Base-by-base conservation (phyloP, 768 basidiomycete species). In the Paxillus rubicundulus region DNA sequence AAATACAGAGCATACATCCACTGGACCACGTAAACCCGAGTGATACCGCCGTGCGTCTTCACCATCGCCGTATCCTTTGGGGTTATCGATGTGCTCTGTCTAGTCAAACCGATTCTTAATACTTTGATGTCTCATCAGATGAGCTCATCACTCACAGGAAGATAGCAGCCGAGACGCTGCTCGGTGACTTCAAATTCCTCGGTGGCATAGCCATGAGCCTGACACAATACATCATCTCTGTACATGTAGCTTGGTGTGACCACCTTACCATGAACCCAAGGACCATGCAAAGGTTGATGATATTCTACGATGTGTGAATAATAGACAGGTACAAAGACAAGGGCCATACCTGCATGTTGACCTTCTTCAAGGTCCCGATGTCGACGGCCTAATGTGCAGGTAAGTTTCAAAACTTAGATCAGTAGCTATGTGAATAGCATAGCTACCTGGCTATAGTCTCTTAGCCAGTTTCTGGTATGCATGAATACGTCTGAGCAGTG, bases 81-180 rank as follows among this genome's bases (percentile, higher is more conserved):
- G 92, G 61, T 96, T 96, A 65, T 96, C 92, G 62, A 94, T 93
- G 66, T 96, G 92, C 67, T 93, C 89, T 0, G 79, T 81, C 84
- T 88, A 33, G 43, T n/a, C 42, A 36, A 16, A 42, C 12, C 12
- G 12, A 33, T 14, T 14, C 12, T 33, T 5, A 33, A 12, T 3
- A 13, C 33, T 34, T 30, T 18, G 43, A 16, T 20, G 16, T 16
- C 2, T 0, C 28, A n/a, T 18, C 16, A 21, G 9, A 44, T 27
- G 10, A 18, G 9, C 21, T 17, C 12, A 37, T 44, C 28, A 77
- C 76, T 57, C 46, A 87, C 87, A 1, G 92, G 91, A 27, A 94
- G 82, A 66, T 96, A 96, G 39, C 84, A 82, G 2, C 88, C 92
- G 3, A 96, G 79, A 14, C 92, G 81, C 52, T 92, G 89, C 17